Evolutionary conservation across 2,329 filamentous ascomycete genomes (phyloP), one percentile per base, ranked within the genome.

Genomic region (Cladosporium austrohemisphaericum): DNA sequence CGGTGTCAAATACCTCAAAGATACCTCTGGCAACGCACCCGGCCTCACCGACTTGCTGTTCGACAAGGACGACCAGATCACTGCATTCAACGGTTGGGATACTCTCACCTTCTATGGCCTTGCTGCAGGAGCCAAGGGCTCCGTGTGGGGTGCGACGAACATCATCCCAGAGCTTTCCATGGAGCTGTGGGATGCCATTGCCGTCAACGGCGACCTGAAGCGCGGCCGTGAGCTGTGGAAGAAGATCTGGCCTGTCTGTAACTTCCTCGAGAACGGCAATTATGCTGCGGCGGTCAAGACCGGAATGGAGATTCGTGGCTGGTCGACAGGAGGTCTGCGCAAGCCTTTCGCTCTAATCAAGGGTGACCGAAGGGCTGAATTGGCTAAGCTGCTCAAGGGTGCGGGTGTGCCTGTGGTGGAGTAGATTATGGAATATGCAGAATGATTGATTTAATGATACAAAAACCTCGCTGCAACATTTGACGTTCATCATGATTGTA

Each of bases 41-140:
- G 73, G 71, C 0, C 60, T 76, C 4, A 78, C 74, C 2, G 74
- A 78, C 50, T 57, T 77, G 11, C 62, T 78, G 3, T 76, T 77
- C 53, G 65, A 65, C 4, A 57, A 68, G 16, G 59, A 61, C 2
- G 63, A 70, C 46, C 57, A 66, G 20, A 71, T 77, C 52, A 76
- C 72, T 1, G 66, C 71, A 0, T 76, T 78, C 58, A 78, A 78
- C 49, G 75, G 75, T 1, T 78, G 75, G 75, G 75, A 78, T 51
- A 77, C 74, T 0, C 61, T 78, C 13, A 78, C 75, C 0, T 78
- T 78, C 57, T 77, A 77, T 53, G 74, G 75, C 8, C 60, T 78
- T 8, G 72, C 71, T 0, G 74, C 74, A 1, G 75, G 75, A 0
- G 72, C 73, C 7, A 72, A 72, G 37, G 75, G 75, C 3, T 72